Percentiles rank a stretch among this genome's conserved stretches.
phyloP scores from a whole-genome alignment of 2,329 filamentous ascomycete genomes.

The Colletotrichum brevisporum region DNA sequence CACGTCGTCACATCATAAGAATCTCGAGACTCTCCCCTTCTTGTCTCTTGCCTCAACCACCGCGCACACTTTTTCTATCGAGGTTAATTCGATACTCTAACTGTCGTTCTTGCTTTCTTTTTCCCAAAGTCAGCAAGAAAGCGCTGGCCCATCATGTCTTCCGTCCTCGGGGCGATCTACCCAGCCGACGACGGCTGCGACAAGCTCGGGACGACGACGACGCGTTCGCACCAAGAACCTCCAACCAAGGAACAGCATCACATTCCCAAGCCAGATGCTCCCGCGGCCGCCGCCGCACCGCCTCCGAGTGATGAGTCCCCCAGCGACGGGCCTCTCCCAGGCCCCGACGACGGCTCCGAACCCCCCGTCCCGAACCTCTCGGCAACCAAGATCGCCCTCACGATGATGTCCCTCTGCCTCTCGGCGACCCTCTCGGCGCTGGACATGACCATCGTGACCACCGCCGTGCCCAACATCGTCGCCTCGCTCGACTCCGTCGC shows the following conservation, averaged over 20 bases:
- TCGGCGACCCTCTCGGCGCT: constrained; percentile 59
- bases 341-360: neutral
- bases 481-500: constrained; percentile 54
- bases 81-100: too few species aligned
- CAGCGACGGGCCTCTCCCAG: neutral
- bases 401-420: constrained; percentile 51
- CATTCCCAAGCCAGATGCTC: too few species aligned
- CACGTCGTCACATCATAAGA: too few species aligned
- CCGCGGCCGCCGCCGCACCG: neutral
- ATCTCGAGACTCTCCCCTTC: too few species aligned
- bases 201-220: neutral
- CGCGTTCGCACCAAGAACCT: neutral
- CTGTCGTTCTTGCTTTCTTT: too few species aligned
- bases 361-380: constrained; percentile 7
- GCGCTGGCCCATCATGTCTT: neutral
- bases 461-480: constrained; percentile 62
- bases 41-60: too few species aligned
- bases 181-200: neutral
- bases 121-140: too few species aligned
- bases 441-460: constrained; percentile 67
- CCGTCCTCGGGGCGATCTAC: constrained; percentile 7
- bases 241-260: neutral
- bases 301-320: neutral
- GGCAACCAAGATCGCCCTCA: constrained; percentile 45
- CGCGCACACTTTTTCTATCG: too few species aligned